Percentiles rank a stretch among this genome's conserved stretches.
Conservation (phyloP, 2,329 filamentous ascomycete species). For the Fusarium sp. region DNA sequence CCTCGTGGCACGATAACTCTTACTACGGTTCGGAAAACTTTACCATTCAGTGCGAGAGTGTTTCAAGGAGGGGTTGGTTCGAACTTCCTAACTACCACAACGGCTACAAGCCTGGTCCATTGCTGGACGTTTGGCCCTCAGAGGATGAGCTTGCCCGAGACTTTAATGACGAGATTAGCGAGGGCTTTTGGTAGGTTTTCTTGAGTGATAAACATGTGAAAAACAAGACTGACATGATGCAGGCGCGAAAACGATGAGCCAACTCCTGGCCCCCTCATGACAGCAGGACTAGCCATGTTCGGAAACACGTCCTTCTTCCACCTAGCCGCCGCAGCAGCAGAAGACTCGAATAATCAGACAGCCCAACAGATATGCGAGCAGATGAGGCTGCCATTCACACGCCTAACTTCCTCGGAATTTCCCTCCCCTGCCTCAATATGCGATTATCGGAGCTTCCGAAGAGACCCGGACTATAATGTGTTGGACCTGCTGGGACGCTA, state of each 20-base stretch:
- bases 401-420: neutral
- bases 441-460: neutral
- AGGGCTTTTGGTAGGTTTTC: neutral
- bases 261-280: conserved; percentile 21
- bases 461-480: neutral
- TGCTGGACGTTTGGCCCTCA: conserved; percentile 14
- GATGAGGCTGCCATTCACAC: neutral
- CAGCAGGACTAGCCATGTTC: conserved; percentile 17
- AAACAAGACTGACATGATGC: neutral
- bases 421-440: neutral
- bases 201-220: neutral
- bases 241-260: neutral
- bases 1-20: neutral
- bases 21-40: neutral
- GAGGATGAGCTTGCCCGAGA: neutral
- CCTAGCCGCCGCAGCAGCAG: neutral
- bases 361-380: neutral
- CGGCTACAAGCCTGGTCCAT: neutral
- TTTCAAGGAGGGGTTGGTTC: conserved; percentile 31
- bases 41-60: conserved; percentile 8
- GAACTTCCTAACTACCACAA: conserved; percentile 23
- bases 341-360: neutral
- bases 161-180: neutral
- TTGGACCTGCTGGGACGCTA: neutral
- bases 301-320: conserved; percentile 17